Evolutionary conservation across 1,139 yeast genomes (phyloP), one percentile per base, ranked within the genome.

Genomic region (Candida albicans): DNA sequence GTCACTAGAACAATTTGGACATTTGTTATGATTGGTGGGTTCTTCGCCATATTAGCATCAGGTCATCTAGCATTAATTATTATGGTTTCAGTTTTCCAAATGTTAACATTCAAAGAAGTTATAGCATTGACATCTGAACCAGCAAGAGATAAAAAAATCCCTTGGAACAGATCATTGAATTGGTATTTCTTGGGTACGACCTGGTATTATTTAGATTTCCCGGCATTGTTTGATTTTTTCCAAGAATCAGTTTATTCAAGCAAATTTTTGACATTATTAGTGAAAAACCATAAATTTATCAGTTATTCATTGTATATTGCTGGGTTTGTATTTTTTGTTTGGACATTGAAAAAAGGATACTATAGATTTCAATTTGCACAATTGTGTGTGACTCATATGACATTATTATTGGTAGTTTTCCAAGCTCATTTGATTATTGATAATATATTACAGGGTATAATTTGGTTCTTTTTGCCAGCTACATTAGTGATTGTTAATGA

Each of bases 1-100:
- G 64, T 89, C 43, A 88, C 91, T 32, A 80, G 99, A 55, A 86
- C 98, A n/a, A 73, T 87, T 41, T 93, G 98, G 98, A 87, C 98
- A 0, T 64, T 93, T 56, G 90, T 93, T 26, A 91, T 93, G 98
- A 85, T 93, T 52, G 67, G 73, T 15, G 82, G 82, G 8, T 87
- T 93, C 64, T 79, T 90, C 52, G 65, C 76, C 25, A 73, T 86
- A 26, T 70, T 93, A 41, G 83, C 88, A n/a, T 81, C 93, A 4
- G 99, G 99, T 28, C 98, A 91, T 61, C 70, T 86, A 42, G 83
- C 91, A 70, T 77, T 91, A 49, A 87, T 91, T 48, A 64, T 78
- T 4, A 68, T 88, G 50, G 89, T 93, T 36, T 71, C 87, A 36
- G 57, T 83, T 11, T 79, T 89, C 50, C 96, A 93, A 66, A 74